A percentile compares a stretch with the other conserved stretches of the same genome.
Evolutionary conservation across 2,329 filamentous ascomycete genomes (phyloP).

Genomic region (Neurospora sp.): DNA sequence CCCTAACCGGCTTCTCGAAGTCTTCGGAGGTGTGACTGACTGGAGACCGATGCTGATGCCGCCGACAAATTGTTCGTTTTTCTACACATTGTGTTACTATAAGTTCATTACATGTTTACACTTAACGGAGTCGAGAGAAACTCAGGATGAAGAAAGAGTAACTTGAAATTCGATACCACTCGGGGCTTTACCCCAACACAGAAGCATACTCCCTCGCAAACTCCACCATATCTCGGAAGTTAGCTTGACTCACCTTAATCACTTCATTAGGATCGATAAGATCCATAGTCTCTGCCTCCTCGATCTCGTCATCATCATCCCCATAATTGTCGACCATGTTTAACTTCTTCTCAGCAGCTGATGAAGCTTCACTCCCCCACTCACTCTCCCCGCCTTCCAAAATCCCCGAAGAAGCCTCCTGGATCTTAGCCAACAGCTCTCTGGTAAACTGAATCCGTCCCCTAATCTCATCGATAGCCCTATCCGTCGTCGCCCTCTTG

Average conservation of each 20-base stretch:
- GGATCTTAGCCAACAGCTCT: conserved; percentile 5
- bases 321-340: background rate
- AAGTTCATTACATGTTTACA: background rate
- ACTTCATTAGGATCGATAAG: background rate
- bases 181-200: background rate
- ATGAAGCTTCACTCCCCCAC: background rate
- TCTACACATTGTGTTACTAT: background rate
- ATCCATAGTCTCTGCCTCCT: background rate
- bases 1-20: background rate
- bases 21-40: background rate
- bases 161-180: background rate
- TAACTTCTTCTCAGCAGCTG: background rate
- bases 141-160: background rate
- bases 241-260: background rate
- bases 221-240: background rate
- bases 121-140: background rate
- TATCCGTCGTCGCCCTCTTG: background rate
- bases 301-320: background rate
- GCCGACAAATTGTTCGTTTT: background rate
- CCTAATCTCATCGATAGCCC: conserved; percentile 9
- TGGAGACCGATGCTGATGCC: background rate
- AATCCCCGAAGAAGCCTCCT: background rate
- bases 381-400: background rate
- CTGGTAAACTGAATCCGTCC: conserved; percentile 9
- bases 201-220: background rate